Percentiles rank a stretch among this genome's conserved stretches.
Conservation (phyloP, 1,284 basidiomycete genomes). For the Ceratobasidium sp. region DNA sequence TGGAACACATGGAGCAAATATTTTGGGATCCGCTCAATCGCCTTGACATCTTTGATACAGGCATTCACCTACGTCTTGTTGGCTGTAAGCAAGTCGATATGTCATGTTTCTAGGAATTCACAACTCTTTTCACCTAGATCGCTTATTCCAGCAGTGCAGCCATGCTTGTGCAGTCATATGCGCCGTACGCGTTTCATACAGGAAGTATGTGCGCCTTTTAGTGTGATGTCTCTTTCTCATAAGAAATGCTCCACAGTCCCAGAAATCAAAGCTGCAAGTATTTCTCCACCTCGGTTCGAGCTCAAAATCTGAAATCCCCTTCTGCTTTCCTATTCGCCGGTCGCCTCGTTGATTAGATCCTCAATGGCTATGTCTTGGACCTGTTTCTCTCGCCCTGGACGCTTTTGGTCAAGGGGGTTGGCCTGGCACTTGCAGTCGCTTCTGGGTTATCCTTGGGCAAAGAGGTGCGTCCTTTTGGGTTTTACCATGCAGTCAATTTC, state of each 20-base stretch:
- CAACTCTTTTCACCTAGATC: conserved; percentile 58
- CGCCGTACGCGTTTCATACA: conserved; percentile 81
- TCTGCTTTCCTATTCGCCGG: background rate
- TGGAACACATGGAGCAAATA: conserved; percentile 77
- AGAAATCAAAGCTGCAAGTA: conserved; percentile 75
- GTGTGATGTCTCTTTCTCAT: conserved; percentile 7
- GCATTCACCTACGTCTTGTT: conserved; percentile 70
- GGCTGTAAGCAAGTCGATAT: conserved; percentile 60
- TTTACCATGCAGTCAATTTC: background rate
- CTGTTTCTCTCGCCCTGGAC: conserved; percentile 78
- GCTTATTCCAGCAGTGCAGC: conserved; percentile 73
- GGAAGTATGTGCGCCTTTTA: conserved; percentile 66
- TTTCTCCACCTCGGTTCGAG: conserved; percentile 48
- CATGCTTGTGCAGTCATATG: conserved; percentile 70
- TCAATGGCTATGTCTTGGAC: conserved; percentile 77
- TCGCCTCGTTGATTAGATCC: conserved; percentile 60
- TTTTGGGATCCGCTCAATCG: conserved; percentile 64
- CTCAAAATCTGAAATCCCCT: background rate
- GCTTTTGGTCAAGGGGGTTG: conserved; percentile 78
- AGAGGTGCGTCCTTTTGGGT: conserved; percentile 59
- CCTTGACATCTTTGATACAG: conserved; percentile 70
- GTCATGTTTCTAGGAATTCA: background rate
- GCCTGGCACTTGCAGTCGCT: conserved; percentile 79
- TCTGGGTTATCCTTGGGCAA: conserved; percentile 81
- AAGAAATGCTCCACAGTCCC: conserved; percentile 61